These are phyloP conservation scores for Macrophomina pseudophaseolina DNA, from an alignment of 2,329 filamentous ascomycete genomes.

Conservation along the genomic window DNA sequence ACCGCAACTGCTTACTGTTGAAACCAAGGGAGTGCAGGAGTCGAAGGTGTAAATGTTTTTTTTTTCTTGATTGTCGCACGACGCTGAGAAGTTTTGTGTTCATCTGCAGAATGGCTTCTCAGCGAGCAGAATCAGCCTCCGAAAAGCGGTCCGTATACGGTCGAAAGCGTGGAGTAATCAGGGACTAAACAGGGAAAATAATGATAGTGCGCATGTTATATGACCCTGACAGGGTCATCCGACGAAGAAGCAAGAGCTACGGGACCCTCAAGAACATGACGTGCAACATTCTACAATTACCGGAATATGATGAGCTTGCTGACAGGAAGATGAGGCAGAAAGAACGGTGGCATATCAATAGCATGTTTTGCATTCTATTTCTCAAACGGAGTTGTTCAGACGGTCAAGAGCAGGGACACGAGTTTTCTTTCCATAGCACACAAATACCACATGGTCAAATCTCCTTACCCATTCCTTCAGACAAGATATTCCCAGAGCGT, in stretches of 20 bases:
- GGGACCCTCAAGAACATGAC: neutral
- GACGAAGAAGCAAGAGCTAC: neutral
- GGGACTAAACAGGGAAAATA: neutral
- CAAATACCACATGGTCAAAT: no score
- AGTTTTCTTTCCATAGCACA: neutral
- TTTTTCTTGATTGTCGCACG: neutral
- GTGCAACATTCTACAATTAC: neutral
- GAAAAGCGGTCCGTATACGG: neutral
- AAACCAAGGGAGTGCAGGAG: slow-evolving; percentile 1
- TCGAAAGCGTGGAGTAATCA: neutral
- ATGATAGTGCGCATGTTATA: neutral
- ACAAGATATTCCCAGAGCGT: no score
- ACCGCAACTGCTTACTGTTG: slow-evolving; percentile 17
- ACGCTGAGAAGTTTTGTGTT: slow-evolving; percentile 9
- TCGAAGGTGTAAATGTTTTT: neutral
- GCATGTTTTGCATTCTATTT: no score
- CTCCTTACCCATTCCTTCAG: no score
- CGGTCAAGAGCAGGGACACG: no score
- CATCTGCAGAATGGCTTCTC: slow-evolving; percentile 15
- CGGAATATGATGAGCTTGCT: no score
- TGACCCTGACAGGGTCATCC: neutral
- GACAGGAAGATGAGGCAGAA: no score
- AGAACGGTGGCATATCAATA: no score
- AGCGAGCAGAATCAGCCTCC: neutral
- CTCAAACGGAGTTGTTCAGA: no score